Conservation (phyloP, 2,329 filamentous ascomycete genomes). For the Trichoderma gracile region DNA sequence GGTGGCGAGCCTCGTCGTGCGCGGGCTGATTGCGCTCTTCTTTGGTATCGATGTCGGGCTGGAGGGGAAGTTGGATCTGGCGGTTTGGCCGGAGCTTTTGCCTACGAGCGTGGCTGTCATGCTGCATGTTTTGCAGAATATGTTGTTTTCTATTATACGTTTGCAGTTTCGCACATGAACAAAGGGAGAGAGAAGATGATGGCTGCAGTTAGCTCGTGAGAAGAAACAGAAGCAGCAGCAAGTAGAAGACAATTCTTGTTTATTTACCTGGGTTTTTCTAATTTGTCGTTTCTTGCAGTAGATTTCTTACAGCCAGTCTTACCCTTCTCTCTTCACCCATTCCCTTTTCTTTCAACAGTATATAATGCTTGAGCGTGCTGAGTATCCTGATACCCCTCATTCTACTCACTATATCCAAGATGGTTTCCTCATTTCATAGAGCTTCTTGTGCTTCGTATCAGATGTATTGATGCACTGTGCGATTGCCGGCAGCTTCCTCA, state of each 20-base stretch:
- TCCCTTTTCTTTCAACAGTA: too few species aligned
- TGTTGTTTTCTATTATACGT: conserved; percentile 69
- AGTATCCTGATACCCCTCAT: conserved; percentile 10
- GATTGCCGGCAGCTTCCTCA: neutral
- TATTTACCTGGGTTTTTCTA: neutral
- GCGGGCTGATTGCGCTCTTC: conserved; percentile 57
- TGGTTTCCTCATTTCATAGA: neutral
- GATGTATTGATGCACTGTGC: neutral
- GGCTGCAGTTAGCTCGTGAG: too few species aligned
- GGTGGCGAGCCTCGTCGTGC: conserved; percentile 59
- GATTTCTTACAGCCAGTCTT: neutral
- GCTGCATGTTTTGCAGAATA: conserved; percentile 70
- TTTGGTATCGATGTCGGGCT: conserved; percentile 64
- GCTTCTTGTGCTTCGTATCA: neutral
- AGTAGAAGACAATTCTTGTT: too few species aligned
- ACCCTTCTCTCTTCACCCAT: neutral
- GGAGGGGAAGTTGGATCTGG: conserved; percentile 65
- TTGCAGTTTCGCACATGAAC: conserved; percentile 52
- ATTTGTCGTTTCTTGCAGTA: neutral
- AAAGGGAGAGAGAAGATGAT: neutral
- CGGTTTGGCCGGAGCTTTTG: conserved; percentile 66
- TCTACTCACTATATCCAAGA: neutral
- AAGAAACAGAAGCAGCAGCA: neutral
- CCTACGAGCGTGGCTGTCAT: conserved; percentile 66
- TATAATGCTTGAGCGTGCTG: neutral